Evolutionary conservation across 78 protist genomes (phyloP).

Genomic region (Chrysochromulina parva): DNA sequence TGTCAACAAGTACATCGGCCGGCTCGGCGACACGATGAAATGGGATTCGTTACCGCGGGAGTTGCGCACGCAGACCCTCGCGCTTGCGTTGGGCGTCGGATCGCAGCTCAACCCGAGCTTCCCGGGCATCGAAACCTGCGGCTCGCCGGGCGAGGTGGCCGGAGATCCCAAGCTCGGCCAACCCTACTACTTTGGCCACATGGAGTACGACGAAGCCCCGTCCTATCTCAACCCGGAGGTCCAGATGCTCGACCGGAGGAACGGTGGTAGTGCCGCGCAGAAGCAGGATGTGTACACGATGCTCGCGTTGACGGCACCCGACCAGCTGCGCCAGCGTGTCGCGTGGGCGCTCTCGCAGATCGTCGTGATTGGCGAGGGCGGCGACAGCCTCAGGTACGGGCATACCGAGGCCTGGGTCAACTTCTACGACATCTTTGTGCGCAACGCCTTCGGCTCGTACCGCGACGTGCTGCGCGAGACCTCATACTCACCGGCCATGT

Average conservation of each 20-base stretch:
- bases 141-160: slow-evolving; percentile 24
- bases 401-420: neutral
- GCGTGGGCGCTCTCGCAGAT: slow-evolving; percentile 25
- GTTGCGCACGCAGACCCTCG: neutral
- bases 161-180: neutral
- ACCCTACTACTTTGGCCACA: neutral
- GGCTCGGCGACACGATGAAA: neutral
- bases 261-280: neutral
- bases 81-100: neutral
- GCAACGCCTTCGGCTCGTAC: slow-evolving; percentile 26
- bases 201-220: neutral
- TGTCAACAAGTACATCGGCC: neutral
- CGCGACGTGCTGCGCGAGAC: slow-evolving; percentile 25
- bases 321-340: slow-evolving; percentile 32
- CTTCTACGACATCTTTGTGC: slow-evolving; percentile 35
- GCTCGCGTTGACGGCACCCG: neutral
- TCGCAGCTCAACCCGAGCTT: neutral
- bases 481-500: slow-evolving; percentile 6
- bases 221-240: neutral
- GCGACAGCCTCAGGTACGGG: too few relatives aligned
- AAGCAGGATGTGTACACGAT: neutral
- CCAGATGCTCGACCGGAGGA: neutral
- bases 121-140: neutral
- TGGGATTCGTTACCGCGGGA: neutral
- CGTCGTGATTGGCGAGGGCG: too few relatives aligned